Base-by-base conservation (phyloP, 2,329 filamentous ascomycete genomes). In the Alternaria rosae region DNA sequence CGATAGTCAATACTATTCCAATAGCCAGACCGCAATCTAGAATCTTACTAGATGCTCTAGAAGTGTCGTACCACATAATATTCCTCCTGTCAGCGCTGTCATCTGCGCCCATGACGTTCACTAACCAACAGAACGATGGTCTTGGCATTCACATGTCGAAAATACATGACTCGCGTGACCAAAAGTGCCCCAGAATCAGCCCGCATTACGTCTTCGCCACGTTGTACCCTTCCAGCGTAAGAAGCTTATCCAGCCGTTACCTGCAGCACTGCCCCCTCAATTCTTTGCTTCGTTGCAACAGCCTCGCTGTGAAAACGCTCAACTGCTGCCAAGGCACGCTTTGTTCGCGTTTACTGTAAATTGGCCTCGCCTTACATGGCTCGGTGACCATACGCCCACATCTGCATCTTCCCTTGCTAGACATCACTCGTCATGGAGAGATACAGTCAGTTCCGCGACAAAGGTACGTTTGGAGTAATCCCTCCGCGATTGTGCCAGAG, bases 391-490 rank as follows among this genome's bases (percentile, higher is more conserved):
- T 30, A 62, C 64, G 54, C 57, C 59, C 43, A 51, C 53, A 55
- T 20, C 48, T 50, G 25, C 30, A 25, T 54, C 51, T 43, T 38
- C 12, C 44, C 6, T 32, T 61, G 53, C 43, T 48, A 41, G 15
- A n/a, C 23, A 42, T 45, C 38, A 32, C 54, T 52, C 43, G 35
- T 32, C 43, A 97, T 97, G 94, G 94, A 97, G 84, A 97, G 96
- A 80, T 97, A 92, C 79, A 94, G 92, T 59, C 93, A 97, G 79
- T 97, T 92, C 76, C 90, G 94, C 72, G 94, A 97, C 81, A 89
- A 91, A 88, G 93, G 93, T 92, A 83, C 25, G 54, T 58, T 25
- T 47, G 4, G 15, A 21, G 17, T 38, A 23, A 38, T 23, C n/a
- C 28, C 28, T 68, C 56, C 28, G 6, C 2, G n/a, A 20, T 15